Evolutionary conservation across 805 yeast species (phyloP).

Genomic region (Metschnikowia proteae): DNA sequence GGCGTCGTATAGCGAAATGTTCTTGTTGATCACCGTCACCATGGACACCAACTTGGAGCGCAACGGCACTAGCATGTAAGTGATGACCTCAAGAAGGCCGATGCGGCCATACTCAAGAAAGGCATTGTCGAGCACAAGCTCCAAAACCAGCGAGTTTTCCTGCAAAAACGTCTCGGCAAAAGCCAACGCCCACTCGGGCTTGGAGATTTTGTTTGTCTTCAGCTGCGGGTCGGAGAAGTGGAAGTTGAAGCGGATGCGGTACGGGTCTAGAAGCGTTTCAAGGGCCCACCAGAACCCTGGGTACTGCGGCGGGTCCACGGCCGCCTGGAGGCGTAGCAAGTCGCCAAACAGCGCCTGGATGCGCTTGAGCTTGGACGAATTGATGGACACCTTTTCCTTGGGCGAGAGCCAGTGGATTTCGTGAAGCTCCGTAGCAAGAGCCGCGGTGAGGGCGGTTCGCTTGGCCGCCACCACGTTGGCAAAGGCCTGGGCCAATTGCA

Average conservation of each 20-base stretch:
- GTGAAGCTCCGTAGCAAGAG: slow-evolving; percentile 13
- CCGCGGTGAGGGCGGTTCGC: slow-evolving; percentile 9
- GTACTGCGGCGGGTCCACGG: slow-evolving; percentile 25
- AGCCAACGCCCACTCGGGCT: slow-evolving; percentile 68
- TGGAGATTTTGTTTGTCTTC: slow-evolving; percentile 61
- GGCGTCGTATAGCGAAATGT: slow-evolving; percentile 18
- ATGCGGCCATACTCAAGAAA: slow-evolving; percentile 27
- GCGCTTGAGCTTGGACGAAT: slow-evolving; percentile 11
- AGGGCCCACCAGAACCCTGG: slow-evolving; percentile 50
- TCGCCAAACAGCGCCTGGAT: slow-evolving; percentile 10
- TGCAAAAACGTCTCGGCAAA: slow-evolving; percentile 44
- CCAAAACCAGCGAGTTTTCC: slow-evolving; percentile 39
- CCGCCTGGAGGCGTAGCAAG: slow-evolving; percentile 31
- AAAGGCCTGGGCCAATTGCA: slow-evolving; percentile 1
- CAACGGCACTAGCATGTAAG: slow-evolving; percentile 45
- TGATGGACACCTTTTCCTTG: slow-evolving; percentile 12
- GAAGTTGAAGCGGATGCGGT: slow-evolving; percentile 50
- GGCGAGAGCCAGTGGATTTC: slow-evolving; percentile 25
- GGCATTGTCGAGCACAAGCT: slow-evolving; percentile 33
- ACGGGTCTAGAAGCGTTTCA: slow-evolving; percentile 42
- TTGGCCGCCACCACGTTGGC: slow-evolving; percentile 5
- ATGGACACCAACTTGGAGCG: slow-evolving; percentile 38
- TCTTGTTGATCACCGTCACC: slow-evolving; percentile 22
- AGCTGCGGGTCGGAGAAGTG: slow-evolving; percentile 51
- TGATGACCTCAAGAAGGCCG: slow-evolving; percentile 39